These are phyloP conservation scores for Pyrenophora teres DNA, from an alignment of 2,329 filamentous ascomycete genomes.

Conservation along the genomic window DNA sequence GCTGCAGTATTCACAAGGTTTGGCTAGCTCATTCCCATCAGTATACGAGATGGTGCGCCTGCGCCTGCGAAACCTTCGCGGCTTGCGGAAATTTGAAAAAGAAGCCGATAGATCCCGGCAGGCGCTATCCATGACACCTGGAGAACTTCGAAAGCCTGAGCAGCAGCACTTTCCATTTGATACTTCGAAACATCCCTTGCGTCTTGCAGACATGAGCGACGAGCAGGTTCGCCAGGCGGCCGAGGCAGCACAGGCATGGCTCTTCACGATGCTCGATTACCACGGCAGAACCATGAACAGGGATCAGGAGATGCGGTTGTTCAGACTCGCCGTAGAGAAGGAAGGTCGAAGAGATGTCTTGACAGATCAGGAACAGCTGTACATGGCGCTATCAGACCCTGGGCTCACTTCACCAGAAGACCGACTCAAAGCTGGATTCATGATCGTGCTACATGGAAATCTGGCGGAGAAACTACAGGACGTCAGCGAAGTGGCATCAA, in stretches of 20 bases:
- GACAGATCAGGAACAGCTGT: slow-evolving; percentile 23
- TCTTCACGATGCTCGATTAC: slow-evolving; percentile 11
- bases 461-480: slow-evolving; percentile 10
- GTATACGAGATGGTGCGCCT: slow-evolving; percentile 7
- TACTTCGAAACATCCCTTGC: neutral
- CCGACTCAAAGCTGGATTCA: slow-evolving; percentile 15
- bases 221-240: slow-evolving; percentile 4
- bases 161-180: neutral
- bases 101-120: neutral
- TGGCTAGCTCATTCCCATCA: slow-evolving; percentile 1
- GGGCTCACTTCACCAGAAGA: slow-evolving; percentile 5
- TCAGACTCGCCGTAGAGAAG: slow-evolving; percentile 22
- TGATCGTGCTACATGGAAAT: slow-evolving; percentile 18
- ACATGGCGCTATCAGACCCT: slow-evolving; percentile 24
- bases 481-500: slow-evolving; percentile 1
- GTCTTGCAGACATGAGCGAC: slow-evolving; percentile 2
- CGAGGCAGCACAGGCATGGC: slow-evolving; percentile 15
- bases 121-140: neutral
- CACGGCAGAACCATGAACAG: slow-evolving; percentile 5
- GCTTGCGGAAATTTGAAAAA: slow-evolving; percentile 5
- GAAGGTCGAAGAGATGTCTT: slow-evolving; percentile 4
- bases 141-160: slow-evolving; percentile 2
- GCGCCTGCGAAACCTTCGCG: slow-evolving; percentile 5
- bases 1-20: neutral
- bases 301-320: slow-evolving; percentile 13